These are phyloP conservation scores for Botrytis fragariae DNA, from an alignment of 2,329 filamentous ascomycete species.

Conservation along the genomic window DNA sequence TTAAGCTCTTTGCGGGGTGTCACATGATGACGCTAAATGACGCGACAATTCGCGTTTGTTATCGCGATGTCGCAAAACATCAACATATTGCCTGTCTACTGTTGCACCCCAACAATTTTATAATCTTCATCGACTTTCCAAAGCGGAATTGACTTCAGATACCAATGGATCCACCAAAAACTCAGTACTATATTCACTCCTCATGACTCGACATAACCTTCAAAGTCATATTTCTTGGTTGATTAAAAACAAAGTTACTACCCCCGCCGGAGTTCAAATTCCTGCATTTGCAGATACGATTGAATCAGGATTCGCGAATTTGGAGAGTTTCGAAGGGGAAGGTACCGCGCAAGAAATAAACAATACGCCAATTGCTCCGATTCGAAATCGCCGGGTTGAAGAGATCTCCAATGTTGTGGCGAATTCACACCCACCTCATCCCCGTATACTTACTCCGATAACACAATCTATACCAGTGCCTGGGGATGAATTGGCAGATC, in stretches of 20 bases:
- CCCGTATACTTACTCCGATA: constrained; percentile 25
- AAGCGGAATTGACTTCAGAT: constrained; percentile 9
- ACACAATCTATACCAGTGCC: constrained; percentile 21
- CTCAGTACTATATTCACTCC: constrained; percentile 28
- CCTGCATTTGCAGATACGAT: constrained; percentile 18
- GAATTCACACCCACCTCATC: constrained; percentile 28
- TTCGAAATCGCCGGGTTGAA: constrained; percentile 23
- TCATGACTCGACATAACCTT: constrained; percentile 41
- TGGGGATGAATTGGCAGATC: constrained; percentile 22
- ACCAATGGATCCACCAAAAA: constrained; percentile 30
- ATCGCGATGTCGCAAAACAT: not conserved
- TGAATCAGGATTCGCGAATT: constrained; percentile 11
- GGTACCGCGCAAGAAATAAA: constrained; percentile 16
- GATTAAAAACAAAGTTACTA: constrained; percentile 34
- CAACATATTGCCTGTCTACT: not conserved
- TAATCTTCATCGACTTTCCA: not conserved
- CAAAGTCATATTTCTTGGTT: constrained; percentile 39
- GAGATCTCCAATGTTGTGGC: constrained; percentile 29
- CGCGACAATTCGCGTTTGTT: constrained; percentile 11
- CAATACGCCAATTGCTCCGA: constrained; percentile 19
- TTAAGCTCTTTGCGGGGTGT: constrained; percentile 4
- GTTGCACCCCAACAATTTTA: not conserved
- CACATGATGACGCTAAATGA: constrained; percentile 11
- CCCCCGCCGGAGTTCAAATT: constrained; percentile 26
- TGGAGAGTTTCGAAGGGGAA: constrained; percentile 23